Conservation (phyloP, 306 rosid species). For the Lathyrus sativus region DNA sequence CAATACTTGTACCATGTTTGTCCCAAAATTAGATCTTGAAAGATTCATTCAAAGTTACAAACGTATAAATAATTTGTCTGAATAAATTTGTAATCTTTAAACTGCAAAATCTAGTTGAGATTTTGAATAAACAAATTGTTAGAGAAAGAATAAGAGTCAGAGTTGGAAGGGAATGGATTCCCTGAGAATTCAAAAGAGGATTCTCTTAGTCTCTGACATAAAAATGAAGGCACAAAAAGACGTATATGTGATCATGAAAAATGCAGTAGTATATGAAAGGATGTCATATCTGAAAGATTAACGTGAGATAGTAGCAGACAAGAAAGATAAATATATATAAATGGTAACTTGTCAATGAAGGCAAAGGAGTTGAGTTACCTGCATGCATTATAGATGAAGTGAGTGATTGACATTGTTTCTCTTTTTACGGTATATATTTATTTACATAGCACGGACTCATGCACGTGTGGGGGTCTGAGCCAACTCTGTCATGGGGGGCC, state of each 20-base stretch:
- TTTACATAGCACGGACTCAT: neutral
- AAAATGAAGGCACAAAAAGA: conserved; percentile 24
- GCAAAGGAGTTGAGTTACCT: conserved; percentile 24
- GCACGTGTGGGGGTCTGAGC: conserved; percentile 22
- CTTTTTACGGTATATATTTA: neutral
- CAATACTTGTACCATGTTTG: no score
- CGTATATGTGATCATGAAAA: conserved; percentile 31
- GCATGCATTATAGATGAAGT: conserved; percentile 3
- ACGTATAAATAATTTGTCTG: neutral
- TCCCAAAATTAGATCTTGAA: neutral
- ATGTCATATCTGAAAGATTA: conserved; percentile 39
- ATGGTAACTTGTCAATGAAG: conserved; percentile 37
- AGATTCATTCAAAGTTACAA: neutral
- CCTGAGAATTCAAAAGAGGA: conserved; percentile 13
- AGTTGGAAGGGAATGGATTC: neutral
- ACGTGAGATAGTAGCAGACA: conserved; percentile 39
- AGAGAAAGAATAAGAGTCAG: conserved; percentile 15
- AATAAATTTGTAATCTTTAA: neutral
- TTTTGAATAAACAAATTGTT: conserved; percentile 21
- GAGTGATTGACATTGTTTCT: conserved; percentile 25
- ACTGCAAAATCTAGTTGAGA: neutral
- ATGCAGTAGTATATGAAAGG: conserved; percentile 24
- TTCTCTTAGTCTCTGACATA: conserved; percentile 30
- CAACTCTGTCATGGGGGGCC: conserved; percentile 8
- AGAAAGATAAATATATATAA: conserved; percentile 13